Base-by-base conservation (phyloP, 768 basidiomycete genomes). In the Calocybe cyanea region DNA sequence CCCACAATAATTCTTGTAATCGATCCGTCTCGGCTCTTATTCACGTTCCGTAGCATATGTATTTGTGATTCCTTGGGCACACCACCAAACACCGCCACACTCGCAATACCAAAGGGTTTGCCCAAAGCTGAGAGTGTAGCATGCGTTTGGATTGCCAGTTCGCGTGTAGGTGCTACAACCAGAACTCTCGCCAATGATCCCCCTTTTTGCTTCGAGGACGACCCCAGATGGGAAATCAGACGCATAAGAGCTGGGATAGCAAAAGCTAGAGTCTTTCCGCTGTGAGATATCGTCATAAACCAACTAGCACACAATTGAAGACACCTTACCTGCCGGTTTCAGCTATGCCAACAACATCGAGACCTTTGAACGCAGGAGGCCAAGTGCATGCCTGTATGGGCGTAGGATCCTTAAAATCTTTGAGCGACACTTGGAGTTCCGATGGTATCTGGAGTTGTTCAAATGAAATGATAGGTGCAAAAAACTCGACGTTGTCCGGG, bases 331-430 rank as follows among this genome's bases (percentile, higher is more conserved):
- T 89, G 56, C 95, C 95, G 2, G 95, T 98, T 71, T 98, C 94
- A 6, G 95, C 94, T 49, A 98, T 91, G 39, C 95, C 95, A 23
- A 98, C 84, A 0, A 95, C 89, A 62, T 98, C 90, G n/a, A 72
- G 72, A 0, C 87, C 87, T 18, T 76, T 71, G 19, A 98, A 69
- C 5, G 89, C 82, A 25, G 88, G 82, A 2, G 94, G 92, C 94
- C 94, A 98, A 10, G 93, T 81, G 55, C 91, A 95, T 5, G 92
- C 85, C 61, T 99, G 96, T 43, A 99, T 92, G 0, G 96, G 94
- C 0, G 94, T 95, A 4, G 96, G 95, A 52, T 86, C 81, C 52
- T 82, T 79, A 70, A 93, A 99, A 7, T 69, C 71, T 38, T 70
- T 62, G 48, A 97, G 83, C 0, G 81, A 84, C 0, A 67, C 57